Base-by-base conservation (phyloP, 2,329 filamentous ascomycete genomes). In the Diaporthe ampelina region DNA sequence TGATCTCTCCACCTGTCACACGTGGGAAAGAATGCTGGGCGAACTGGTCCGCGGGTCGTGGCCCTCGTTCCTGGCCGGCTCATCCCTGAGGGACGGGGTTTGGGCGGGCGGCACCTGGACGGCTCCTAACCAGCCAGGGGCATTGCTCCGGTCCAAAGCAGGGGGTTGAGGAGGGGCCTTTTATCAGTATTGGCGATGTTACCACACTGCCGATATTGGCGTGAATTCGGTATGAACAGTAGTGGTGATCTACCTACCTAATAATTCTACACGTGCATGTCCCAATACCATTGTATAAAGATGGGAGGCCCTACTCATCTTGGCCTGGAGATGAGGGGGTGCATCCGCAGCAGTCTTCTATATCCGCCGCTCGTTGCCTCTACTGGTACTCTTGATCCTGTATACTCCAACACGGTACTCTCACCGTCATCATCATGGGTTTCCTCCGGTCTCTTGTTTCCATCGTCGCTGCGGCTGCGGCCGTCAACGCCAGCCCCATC, bases 1-100 rank as follows among this genome's bases (percentile, higher is more conserved):
- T 68, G 32, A 68, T 68, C 32, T 40, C 63, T 68, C 63, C 63
- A 68, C 63, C 63, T 26, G 63, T 40, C 63, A 68, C 45, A 68
- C 63, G 63, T 68, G 63, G 63, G 63, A 68, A 48, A 68, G 32
- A 17, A 37, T 8, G 9, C 19, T 68, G 63, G 45, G 63, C 48
- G 63, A 68, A 54, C 63, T 68, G 63, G 63, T 54, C 63, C 63
- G 48, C 63, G 32, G 13, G 19, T 68, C 48, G 48, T 54, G 48
- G 63, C 48, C 40, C 15, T 7, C 15, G 1, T 17, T 21, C 48
- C 32, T 35, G 48, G 9, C 48, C 29, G 29, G 63, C 48, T 5
- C n/a, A 54, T 54, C 63, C 63, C 45, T 68, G 63, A 15, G 24
- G 40, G 43, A 68, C 11, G 45, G 63, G 29, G 45, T 4, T 26